Base-by-base conservation (phyloP, 805 yeast genomes). In the Starmerella potacharoeniae region DNA sequence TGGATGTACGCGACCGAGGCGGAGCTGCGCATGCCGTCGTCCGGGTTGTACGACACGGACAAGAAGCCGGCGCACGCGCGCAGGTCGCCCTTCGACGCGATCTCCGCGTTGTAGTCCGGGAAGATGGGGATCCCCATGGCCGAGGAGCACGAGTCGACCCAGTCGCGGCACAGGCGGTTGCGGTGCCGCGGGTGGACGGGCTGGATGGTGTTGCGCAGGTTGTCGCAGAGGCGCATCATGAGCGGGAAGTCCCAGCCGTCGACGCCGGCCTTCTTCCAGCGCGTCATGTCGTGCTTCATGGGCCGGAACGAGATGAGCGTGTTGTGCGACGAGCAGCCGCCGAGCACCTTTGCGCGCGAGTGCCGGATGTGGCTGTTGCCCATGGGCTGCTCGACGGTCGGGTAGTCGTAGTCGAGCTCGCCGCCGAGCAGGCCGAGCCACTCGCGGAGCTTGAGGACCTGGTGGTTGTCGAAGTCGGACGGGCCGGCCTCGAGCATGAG, bases 311-410 rank as follows among this genome's bases (percentile, higher is more conserved):
- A 64, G 42, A 65, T 65, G 50, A 67, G 65, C 56, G 65, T 65
- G 61, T 67, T 67, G 51, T 66, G 64, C 16, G 69, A 66, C 9
- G 70, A 67, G 55, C 69, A 64, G 11, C 70, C 70, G 40, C 70
- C 70, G 17, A 67, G 64, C 31, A 66, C 68, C 55, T 66, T 66
- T 49, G 69, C 70, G 47, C 70, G 67, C 48, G 69, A 65, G 59
- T 66, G 66, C 16, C 58, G 54, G 30, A 56, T 56, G 31, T 44
- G 44, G 46, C 49, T 37, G 49, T 56, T 56, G 17, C 58, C 58
- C 51, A 37, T 49, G 6, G 58, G 58, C 54, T 56, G 58, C 48
- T 56, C 58, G 22, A 65, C 63, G 33, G 68, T 66, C 58, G 65
- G 65, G 56, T 66, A 66, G 46, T 67, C 65, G 66, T 68, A 66